Evolutionary conservation across 371 early-diverging fungal species (phyloP).

Genomic region (Sporodiniella umbellata): DNA sequence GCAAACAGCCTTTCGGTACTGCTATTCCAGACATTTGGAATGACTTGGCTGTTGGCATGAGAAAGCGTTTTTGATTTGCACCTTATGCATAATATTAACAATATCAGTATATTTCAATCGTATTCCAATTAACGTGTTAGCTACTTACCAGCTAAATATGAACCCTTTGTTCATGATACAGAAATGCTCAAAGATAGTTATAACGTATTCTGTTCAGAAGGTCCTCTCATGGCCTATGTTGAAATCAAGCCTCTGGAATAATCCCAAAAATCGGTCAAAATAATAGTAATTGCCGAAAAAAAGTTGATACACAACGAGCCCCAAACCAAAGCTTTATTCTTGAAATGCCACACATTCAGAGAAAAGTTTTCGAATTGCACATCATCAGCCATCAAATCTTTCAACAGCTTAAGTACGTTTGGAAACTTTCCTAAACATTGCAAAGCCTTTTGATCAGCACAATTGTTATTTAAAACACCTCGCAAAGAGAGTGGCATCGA

Average conservation of each 20-base stretch:
- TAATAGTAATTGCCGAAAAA: slow-evolving; percentile 1
- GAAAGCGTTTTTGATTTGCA: slow-evolving; percentile 9
- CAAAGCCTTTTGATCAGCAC: slow-evolving; percentile 10
- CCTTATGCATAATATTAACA: slow-evolving; percentile 8
- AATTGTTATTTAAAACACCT: slow-evolving; percentile 7
- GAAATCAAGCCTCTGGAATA: slow-evolving; percentile 1
- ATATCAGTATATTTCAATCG: not conserved
- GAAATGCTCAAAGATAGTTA: not conserved
- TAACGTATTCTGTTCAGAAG: slow-evolving; percentile 1
- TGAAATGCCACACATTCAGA: slow-evolving; percentile 1
- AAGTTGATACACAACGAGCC: not conserved
- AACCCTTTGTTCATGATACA: slow-evolving; percentile 2
- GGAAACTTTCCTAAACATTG: slow-evolving; percentile 1
- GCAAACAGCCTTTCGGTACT: slow-evolving; percentile 7
- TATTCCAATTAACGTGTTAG: not conserved
- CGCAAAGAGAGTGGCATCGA: slow-evolving; percentile 5
- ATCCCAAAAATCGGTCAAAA: slow-evolving; percentile 3
- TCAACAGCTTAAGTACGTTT: slow-evolving; percentile 3
- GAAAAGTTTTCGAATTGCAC: slow-evolving; percentile 3
- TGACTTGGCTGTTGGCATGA: slow-evolving; percentile 7
- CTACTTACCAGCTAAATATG: slow-evolving; percentile 2
- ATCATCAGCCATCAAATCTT: slow-evolving; percentile 6
- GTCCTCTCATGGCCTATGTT: not conserved
- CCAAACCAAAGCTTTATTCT: slow-evolving; percentile 1
- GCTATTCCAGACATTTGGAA: slow-evolving; percentile 9